Percentiles rank a stretch among this genome's conserved stretches.
Conservation (phyloP, 2,329 filamentous ascomycete genomes). For the Verticillium nonalfalfae region DNA sequence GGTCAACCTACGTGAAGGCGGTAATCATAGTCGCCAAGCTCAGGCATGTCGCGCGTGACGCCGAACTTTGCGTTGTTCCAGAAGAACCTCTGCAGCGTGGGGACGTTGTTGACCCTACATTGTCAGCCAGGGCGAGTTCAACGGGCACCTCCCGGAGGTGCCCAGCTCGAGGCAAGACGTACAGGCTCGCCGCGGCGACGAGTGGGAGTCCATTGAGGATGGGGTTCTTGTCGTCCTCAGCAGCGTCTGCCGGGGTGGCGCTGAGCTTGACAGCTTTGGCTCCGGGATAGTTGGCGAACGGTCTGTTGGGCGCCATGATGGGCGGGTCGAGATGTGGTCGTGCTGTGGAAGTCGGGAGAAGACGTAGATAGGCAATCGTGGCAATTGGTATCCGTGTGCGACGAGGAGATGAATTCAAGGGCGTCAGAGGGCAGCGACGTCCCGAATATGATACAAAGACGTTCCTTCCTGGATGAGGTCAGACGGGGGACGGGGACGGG, state of each 20-base stretch:
- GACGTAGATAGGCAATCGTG: not conserved
- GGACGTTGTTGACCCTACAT: conserved; percentile 51
- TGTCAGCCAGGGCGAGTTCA: not conserved
- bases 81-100: conserved; percentile 55
- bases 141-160: not conserved
- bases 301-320: conserved; percentile 10
- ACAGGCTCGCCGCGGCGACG: conserved; percentile 56
- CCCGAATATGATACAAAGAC: not conserved
- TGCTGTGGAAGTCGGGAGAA: not conserved
- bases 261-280: conserved; percentile 5
- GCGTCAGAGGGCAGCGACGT: not conserved
- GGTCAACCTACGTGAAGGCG: conserved; percentile 39
- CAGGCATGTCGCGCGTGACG: conserved; percentile 36
- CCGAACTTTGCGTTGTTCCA: conserved; percentile 63
- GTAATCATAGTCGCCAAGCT: conserved; percentile 35
- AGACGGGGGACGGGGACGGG: not conserved
- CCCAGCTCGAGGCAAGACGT: conserved; percentile 17
- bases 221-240: conserved; percentile 54
- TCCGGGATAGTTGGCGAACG: conserved; percentile 12
- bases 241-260: not conserved
- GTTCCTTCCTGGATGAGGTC: not conserved
- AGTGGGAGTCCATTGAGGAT: conserved; percentile 61
- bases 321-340: not conserved
- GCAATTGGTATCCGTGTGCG: not conserved
- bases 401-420: too few relatives aligned